These are phyloP conservation scores for Silene conica DNA, from an alignment of 148 eudicot genomes.

Conservation along the genomic window DNA sequence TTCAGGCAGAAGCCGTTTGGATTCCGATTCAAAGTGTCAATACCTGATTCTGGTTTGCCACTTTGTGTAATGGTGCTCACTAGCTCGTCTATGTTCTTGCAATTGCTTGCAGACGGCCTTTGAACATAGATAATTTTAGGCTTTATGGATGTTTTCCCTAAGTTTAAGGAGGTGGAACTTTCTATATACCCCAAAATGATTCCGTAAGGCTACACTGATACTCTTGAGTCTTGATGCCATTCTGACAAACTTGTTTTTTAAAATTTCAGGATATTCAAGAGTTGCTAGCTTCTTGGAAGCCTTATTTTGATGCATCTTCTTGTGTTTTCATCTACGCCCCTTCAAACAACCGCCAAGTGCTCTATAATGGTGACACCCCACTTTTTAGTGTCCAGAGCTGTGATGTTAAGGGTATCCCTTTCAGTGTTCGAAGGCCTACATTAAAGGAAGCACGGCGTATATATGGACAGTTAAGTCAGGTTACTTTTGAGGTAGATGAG, in stretches of 20 bases:
- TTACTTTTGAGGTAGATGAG: constrained; percentile 42
- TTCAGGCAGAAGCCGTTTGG: background rate
- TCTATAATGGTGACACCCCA: constrained; percentile 67
- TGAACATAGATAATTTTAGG: background rate
- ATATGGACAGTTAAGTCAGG: constrained; percentile 55
- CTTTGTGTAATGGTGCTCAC: background rate
- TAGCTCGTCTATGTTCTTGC: background rate
- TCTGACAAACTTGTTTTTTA: constrained; percentile 12
- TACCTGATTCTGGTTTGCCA: background rate
- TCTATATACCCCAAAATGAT: background rate
- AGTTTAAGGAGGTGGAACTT: background rate
- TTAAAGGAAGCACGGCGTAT: constrained; percentile 71
- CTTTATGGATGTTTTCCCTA: background rate
- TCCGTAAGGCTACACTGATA: background rate
- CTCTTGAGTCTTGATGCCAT: constrained; percentile 3
- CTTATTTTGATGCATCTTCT: constrained; percentile 67
- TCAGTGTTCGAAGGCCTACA: constrained; percentile 76
- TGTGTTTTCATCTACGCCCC: constrained; percentile 74
- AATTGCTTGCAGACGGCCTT: background rate
- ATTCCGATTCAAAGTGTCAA: background rate
- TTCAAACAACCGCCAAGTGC: constrained; percentile 66
- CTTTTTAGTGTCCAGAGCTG: constrained; percentile 40
- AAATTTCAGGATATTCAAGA: constrained; percentile 68
- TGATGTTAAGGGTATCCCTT: constrained; percentile 59
- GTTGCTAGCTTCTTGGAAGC: constrained; percentile 74